These are phyloP conservation scores for Talaromyces sp. DNA, from an alignment of 2,329 filamentous ascomycete species.

Conservation along the genomic window DNA sequence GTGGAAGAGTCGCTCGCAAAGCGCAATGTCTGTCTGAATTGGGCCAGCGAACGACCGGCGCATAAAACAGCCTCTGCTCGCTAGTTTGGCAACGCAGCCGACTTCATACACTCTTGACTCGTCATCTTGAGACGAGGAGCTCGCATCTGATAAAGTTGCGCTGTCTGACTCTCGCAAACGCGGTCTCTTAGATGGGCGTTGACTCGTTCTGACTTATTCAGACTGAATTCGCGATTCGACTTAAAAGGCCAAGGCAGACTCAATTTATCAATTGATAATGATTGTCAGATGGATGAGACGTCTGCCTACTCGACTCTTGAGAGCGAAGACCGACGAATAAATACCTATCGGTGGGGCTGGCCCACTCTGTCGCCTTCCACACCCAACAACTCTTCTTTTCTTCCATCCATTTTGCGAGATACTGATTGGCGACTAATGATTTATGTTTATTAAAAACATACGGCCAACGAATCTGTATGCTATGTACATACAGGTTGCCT, in stretches of 20 bases:
- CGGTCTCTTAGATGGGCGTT: constrained; percentile 17
- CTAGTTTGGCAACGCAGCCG: constrained; percentile 16
- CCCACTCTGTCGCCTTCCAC: not conserved
- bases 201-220: constrained; percentile 5
- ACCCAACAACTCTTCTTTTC: not conserved
- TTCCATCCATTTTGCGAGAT: not conserved
- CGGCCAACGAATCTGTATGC: not conserved
- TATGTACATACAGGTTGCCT: not conserved
- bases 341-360: not conserved
- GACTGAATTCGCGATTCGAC: not conserved
- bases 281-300: not conserved
- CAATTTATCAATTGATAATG: not conserved
- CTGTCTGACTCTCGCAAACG: constrained; percentile 15
- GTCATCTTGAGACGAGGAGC: constrained; percentile 15
- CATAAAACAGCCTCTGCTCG: constrained; percentile 19
- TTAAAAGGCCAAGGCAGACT: not conserved
- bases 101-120: constrained; percentile 17
- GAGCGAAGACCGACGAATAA: not conserved
- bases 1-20: not conserved
- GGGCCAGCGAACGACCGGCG: constrained; percentile 12
- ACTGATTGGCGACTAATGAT: not conserved
- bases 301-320: not conserved
- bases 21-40: not conserved
- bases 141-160: not conserved
- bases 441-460: too few relatives aligned